Conservation (phyloP, 192 early-diverging fungal genomes). For the Ambispora gerdemannii region DNA sequence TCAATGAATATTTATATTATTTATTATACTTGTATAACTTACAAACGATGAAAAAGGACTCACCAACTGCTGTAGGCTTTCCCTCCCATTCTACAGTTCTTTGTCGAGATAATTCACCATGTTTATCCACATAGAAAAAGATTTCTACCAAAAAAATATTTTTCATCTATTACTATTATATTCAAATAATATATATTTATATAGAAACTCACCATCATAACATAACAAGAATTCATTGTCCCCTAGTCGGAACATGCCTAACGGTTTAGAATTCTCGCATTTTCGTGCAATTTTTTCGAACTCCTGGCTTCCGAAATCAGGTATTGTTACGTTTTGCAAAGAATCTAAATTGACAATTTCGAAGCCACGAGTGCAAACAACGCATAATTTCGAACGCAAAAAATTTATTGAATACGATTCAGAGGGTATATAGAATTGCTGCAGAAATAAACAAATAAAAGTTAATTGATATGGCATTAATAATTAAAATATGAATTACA, state of each 20-base stretch:
- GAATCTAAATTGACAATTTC: conserved; percentile 89
- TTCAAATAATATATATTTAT: not conserved
- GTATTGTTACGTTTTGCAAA: conserved; percentile 75
- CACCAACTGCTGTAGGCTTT: conserved; percentile 48
- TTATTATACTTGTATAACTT: not conserved
- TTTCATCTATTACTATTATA: not conserved
- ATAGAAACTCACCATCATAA: conserved; percentile 69
- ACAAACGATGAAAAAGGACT: not conserved
- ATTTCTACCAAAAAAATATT: conserved; percentile 58
- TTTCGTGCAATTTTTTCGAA: conserved; percentile 73
- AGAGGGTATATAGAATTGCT: conserved; percentile 92
- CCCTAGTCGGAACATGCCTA: conserved; percentile 77
- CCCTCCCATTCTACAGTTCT: conserved; percentile 89
- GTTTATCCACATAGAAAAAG: conserved; percentile 88
- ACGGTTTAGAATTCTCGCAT: conserved; percentile 67
- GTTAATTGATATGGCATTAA: not conserved
- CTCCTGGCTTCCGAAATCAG: conserved; percentile 75
- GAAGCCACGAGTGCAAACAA: conserved; percentile 89
- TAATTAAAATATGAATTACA: conserved; percentile 43
- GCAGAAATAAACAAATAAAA: conserved; percentile 38
- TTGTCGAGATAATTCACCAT: conserved; percentile 71
- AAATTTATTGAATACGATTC: conserved; percentile 87
- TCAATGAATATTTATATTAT: not conserved
- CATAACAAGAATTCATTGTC: conserved; percentile 83
- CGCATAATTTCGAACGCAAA: conserved; percentile 81